A percentile compares a stretch with the other conserved stretches of the same genome.
Conservation (phyloP, 352 stramenopile genomes). For the Pythium biforme region DNA sequence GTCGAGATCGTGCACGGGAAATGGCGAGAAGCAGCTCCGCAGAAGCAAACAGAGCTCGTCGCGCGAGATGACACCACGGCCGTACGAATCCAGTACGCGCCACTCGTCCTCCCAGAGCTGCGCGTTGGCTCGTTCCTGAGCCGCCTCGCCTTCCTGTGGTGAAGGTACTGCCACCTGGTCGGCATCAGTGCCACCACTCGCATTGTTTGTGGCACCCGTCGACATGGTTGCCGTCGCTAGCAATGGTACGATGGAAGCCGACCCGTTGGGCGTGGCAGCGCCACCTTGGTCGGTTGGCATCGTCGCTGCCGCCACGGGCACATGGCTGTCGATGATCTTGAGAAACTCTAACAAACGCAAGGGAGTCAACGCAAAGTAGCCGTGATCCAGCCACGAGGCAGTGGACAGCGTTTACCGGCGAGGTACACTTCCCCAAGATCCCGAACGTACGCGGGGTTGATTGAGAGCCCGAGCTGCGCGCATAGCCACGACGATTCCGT, state of each 20-base stretch:
- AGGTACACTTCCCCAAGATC: conserved; percentile 69
- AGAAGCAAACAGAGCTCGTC: conserved; percentile 53
- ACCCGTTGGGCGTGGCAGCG: not conserved
- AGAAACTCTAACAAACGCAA: no score
- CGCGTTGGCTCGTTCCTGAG: conserved; percentile 26
- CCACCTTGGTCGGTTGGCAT: not conserved
- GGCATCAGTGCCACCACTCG: not conserved
- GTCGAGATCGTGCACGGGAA: conserved; percentile 42
- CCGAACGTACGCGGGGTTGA: conserved; percentile 46
- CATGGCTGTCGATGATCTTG: conserved; percentile 69
- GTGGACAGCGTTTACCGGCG: conserved; percentile 37
- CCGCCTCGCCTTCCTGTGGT: conserved; percentile 17
- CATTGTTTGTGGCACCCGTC: not conserved
- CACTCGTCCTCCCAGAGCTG: conserved; percentile 51
- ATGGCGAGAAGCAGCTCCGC: conserved; percentile 37
- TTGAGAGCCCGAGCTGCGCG: conserved; percentile 48
- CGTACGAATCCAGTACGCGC: conserved; percentile 56
- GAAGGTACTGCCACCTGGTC: not conserved
- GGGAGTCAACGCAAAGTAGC: no score
- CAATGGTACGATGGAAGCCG: not conserved
- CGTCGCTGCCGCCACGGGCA: conserved; percentile 14
- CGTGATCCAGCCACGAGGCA: no score
- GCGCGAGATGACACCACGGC: conserved; percentile 34
- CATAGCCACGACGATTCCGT: no score
- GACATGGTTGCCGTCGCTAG: not conserved